phyloP scores from a whole-genome alignment of 1,284 basidiomycete species.

The Gastroboletus turbinatus region DNA sequence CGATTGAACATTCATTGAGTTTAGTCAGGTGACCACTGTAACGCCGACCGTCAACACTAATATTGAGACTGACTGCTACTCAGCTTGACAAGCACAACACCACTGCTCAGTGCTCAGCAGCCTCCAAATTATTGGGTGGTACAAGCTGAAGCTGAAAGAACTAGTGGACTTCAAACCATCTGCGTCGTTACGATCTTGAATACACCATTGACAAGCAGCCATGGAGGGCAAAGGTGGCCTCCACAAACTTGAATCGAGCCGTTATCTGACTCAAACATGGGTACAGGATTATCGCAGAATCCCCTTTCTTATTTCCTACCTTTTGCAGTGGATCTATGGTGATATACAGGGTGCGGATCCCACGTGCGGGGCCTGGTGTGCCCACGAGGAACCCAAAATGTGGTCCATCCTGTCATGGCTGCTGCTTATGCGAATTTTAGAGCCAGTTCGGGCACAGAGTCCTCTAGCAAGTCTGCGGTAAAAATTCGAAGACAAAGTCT shows the following conservation, averaged over 20 bases:
- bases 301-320: background rate
- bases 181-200: background rate
- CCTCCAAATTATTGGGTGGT: background rate
- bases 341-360: conserved; percentile 1
- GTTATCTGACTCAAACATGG: background rate
- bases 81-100: background rate
- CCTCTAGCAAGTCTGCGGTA: no score
- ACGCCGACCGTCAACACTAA: no score
- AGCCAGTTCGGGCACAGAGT: no score
- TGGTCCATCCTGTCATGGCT: background rate
- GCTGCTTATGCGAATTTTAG: background rate
- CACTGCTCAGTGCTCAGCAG: background rate
- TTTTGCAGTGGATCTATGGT: background rate
- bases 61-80: no score
- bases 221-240: background rate
- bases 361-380: background rate
- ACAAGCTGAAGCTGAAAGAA: background rate
- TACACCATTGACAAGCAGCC: background rate
- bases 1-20: conserved; percentile 17
- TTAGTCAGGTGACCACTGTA: conserved; percentile 19
- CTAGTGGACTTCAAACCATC: background rate
- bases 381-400: background rate
- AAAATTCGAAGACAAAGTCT: no score
- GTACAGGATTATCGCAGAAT: no score
- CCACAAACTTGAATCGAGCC: background rate